These are phyloP conservation scores for Populus hybrid DNA, from an alignment of 441 rosid species.

Conservation along the genomic window DNA sequence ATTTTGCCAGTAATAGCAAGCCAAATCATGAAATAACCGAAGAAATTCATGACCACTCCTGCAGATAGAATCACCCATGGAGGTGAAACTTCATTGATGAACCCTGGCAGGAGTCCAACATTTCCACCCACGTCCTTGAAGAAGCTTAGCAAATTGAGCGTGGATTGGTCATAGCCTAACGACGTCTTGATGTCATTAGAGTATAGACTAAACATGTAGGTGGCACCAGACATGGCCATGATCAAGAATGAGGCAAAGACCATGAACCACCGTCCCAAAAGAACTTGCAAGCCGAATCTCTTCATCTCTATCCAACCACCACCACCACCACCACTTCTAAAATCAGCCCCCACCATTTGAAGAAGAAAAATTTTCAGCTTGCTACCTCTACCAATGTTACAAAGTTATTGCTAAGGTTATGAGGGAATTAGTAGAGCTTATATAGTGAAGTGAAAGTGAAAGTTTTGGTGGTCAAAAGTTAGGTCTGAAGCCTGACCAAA, in stretches of 20 bases:
- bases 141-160: constrained; percentile 59
- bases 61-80: constrained; percentile 53
- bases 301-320: constrained; percentile 31
- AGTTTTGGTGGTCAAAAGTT: too few species aligned
- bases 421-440: too few species aligned
- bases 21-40: constrained; percentile 70
- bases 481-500: too few species aligned
- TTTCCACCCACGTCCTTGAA: constrained; percentile 71
- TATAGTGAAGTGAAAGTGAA: too few species aligned
- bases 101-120: constrained; percentile 56
- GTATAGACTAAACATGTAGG: constrained; percentile 66
- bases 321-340: constrained; percentile 1
- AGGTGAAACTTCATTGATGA: constrained; percentile 52
- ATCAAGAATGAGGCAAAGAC: constrained; percentile 53
- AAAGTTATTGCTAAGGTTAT: not conserved
- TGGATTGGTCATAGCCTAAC: constrained; percentile 62
- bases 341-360: constrained; percentile 35
- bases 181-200: constrained; percentile 47
- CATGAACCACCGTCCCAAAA: constrained; percentile 65
- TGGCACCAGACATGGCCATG: constrained; percentile 61
- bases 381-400: not conserved
- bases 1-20: constrained; percentile 45
- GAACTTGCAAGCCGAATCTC: constrained; percentile 31
- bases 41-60: constrained; percentile 58
- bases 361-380: not conserved